Percentiles rank a stretch among this genome's conserved stretches.
Conservation (phyloP, 2,329 filamentous ascomycete genomes). For the Alternaria atra region DNA sequence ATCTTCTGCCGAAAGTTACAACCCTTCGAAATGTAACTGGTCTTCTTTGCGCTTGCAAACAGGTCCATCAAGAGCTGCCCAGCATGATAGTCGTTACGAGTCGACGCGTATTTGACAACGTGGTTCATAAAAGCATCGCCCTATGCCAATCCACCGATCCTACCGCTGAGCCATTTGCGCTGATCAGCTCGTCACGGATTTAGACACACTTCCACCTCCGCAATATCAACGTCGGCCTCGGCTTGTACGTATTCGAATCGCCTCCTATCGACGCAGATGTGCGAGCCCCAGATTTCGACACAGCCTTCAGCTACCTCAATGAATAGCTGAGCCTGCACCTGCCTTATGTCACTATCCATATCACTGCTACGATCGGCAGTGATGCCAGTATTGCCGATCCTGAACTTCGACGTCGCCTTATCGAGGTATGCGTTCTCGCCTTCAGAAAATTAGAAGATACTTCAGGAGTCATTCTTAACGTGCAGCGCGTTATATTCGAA, state of each 20-base stretch:
- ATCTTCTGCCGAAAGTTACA: not conserved
- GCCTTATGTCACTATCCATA: not conserved
- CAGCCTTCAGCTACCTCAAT: not conserved
- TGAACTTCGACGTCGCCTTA: not conserved
- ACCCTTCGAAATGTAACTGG: not conserved
- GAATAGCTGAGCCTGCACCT: not conserved
- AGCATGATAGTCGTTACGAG: not conserved
- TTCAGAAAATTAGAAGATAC: not conserved
- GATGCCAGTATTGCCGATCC: not conserved
- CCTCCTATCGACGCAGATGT: not conserved
- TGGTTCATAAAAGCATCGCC: not conserved
- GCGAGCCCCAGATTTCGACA: not conserved
- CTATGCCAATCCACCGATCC: not conserved
- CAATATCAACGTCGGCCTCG: not conserved
- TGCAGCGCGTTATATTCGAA: slow-evolving; percentile 5
- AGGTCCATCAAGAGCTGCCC: not conserved
- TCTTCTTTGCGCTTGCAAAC: slow-evolving; percentile 1
- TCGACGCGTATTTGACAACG: not conserved
- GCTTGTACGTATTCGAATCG: not conserved
- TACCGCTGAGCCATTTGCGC: not conserved
- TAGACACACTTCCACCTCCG: not conserved
- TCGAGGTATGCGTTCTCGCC: not conserved
- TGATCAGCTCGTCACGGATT: not conserved
- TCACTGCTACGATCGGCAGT: not conserved
- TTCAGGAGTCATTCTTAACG: not conserved